Evolutionary conservation across 2,329 filamentous ascomycete genomes (phyloP).

Genomic region (Rosellinia necatrix): DNA sequence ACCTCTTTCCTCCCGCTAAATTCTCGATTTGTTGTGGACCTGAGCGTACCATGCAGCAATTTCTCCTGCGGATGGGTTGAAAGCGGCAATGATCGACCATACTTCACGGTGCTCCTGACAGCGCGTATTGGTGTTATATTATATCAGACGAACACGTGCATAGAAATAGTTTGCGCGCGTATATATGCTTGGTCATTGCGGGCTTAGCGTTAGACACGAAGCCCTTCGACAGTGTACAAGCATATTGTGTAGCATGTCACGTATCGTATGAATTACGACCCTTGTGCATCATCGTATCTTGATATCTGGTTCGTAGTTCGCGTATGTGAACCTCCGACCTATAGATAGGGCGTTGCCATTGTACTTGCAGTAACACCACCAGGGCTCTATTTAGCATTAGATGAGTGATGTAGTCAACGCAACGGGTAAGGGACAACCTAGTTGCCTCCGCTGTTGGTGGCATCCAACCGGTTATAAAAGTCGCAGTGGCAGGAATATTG

Average conservation of each 20-base stretch:
- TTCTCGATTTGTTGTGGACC: not conserved
- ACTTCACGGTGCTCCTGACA: not conserved
- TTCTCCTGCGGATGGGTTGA: not conserved
- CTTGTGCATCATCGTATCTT: not conserved
- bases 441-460: no score
- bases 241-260: not conserved
- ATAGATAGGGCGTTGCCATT: no score
- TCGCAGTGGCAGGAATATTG: no score
- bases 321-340: no score
- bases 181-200: not conserved
- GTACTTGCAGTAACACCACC: no score
- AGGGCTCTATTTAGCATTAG: no score
- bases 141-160: not conserved
- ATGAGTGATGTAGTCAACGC: no score
- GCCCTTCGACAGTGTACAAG: no score
- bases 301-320: no score
- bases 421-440: no score
- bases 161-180: not conserved
- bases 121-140: not conserved
- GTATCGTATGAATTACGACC: not conserved
- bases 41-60: not conserved
- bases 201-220: not conserved
- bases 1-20: not conserved
- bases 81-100: conserved; percentile 5
- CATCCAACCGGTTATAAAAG: no score